These are phyloP conservation scores for Lactarius hatsudake DNA, from an alignment of 768 basidiomycete species.

Conservation along the genomic window DNA sequence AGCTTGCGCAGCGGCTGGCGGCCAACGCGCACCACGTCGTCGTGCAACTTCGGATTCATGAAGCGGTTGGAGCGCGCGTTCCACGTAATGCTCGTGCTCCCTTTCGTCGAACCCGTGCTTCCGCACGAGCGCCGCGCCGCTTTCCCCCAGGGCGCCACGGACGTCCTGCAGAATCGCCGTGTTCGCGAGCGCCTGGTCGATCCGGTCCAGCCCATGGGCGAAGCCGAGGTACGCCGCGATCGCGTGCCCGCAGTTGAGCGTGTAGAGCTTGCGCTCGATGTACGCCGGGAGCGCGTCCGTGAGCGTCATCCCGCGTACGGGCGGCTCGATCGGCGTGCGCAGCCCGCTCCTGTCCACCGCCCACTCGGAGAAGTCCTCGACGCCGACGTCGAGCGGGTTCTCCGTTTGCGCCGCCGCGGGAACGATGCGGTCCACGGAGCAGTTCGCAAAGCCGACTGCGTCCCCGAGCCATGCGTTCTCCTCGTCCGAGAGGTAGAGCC, in stretches of 20 bases:
- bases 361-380: conserved; percentile 44
- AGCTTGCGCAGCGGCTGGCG: conserved; percentile 43
- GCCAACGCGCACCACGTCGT: conserved; percentile 39
- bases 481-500: conserved; percentile 32
- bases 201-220: conserved; percentile 33
- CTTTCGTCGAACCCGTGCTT: conserved; percentile 32
- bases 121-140: conserved; percentile 38
- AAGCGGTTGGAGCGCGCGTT: conserved; percentile 37
- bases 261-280: conserved; percentile 44
- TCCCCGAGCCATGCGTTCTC: conserved; percentile 33
- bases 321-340: conserved; percentile 31
- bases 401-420: conserved; percentile 25
- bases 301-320: conserved; percentile 35
- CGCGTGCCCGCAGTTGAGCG: conserved; percentile 43
- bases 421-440: conserved; percentile 43
- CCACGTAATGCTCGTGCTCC: conserved; percentile 35
- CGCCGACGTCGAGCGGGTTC: conserved; percentile 38
- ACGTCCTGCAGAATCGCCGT: conserved; percentile 33
- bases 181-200: conserved; percentile 37
- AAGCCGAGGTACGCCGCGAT: conserved; percentile 41
- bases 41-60: conserved; percentile 37
- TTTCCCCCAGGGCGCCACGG: conserved; percentile 37
- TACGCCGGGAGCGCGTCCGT: conserved; percentile 36
- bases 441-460: conserved; percentile 42
- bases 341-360: conserved; percentile 36